Conservation (phyloP, 345 rosid genomes). For the Eucalyptus lansdowneana region DNA sequence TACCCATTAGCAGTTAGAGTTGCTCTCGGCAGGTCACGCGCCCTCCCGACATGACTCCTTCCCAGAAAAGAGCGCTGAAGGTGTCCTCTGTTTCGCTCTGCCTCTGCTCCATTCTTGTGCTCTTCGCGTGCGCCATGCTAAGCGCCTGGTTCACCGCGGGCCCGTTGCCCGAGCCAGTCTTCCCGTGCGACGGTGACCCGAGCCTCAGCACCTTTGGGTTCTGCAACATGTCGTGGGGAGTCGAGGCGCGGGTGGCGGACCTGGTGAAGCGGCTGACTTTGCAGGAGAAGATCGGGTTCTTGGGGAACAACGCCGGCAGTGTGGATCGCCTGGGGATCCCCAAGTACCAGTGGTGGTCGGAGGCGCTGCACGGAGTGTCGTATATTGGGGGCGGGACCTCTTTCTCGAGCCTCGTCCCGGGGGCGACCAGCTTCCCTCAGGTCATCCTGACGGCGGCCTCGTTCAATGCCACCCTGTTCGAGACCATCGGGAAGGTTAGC, state of each 20-base stretch:
- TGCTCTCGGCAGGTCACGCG: not conserved
- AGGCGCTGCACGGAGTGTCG: conserved; percentile 95
- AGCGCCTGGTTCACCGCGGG: conserved; percentile 5
- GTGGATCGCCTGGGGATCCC: conserved; percentile 81
- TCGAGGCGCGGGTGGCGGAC: conserved; percentile 54
- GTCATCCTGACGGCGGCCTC: conserved; percentile 92
- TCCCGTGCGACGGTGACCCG: conserved; percentile 50
- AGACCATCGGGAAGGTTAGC: conserved; percentile 80
- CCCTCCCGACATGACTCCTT: conserved; percentile 1
- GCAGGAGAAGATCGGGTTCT: conserved; percentile 60
- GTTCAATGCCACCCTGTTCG: conserved; percentile 68
- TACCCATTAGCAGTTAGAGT: conserved; percentile 22
- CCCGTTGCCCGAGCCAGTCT: conserved; percentile 34
- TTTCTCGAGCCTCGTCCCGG: conserved; percentile 56
- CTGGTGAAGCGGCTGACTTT: conserved; percentile 60
- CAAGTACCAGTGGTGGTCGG: conserved; percentile 90
- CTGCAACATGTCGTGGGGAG: conserved; percentile 34
- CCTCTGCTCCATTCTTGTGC: not conserved
- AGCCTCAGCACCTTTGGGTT: conserved; percentile 38
- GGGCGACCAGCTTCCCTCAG: conserved; percentile 91
- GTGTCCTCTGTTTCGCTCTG: conserved; percentile 20
- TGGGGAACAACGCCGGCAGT: conserved; percentile 41
- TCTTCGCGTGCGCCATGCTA: not conserved
- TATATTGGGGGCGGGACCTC: conserved; percentile 63
- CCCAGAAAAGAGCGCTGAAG: conserved; percentile 4